Evolutionary conservation across 305 asterid species (phyloP), one percentile per base, ranked within the genome.

Genomic region (Plantago rigida): DNA sequence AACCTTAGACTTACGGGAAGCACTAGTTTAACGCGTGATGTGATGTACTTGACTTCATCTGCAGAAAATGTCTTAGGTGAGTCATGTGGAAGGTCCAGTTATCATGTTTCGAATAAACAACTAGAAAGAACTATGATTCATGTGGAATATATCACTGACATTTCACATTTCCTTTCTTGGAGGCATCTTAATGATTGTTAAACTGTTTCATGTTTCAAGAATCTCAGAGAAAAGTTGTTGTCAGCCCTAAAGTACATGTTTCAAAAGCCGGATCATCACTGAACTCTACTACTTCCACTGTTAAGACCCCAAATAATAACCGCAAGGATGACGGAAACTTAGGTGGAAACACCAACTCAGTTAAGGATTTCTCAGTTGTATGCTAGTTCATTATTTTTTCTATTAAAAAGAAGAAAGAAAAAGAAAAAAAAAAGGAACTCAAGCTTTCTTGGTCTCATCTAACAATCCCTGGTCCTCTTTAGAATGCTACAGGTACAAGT

Each of bases 401-500:
- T 69, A 19, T 13, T 31, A 3, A 10, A 41, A n/a, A 69, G 60
- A 71, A 14, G 8, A 13, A 51, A 4, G 13, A 8, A 36, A 13
- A 51, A 4, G 19, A 8, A 36, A n/a, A 28, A 31, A 31, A 56
- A 13, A 17, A 17, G 0, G 19, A 17, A 29, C 41, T 69, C 66
- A 29, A 68, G 36, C 46, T 67, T 70, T 69, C 47, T 70, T 62
- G 59, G 74, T 59, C 69, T 71, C 73, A 53, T 71, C 83, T 85
- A 77, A 84, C 78, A 62, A 73, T 60, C 63, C 31, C 69, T 67
- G 79, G 42, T 54, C 70, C 78, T 78, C 68, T 83, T 79, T 84
- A 87, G 94, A 80, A 79, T 83, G 78, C 84, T 67, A 73, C 80
- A 78, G 87, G 83, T 69, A 70, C 63, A 64, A 65, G 73, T 63